Percentiles rank a stretch among this genome's conserved stretches.
Conservation (phyloP, 441 rosid genomes). For the Eruca vesicaria region DNA sequence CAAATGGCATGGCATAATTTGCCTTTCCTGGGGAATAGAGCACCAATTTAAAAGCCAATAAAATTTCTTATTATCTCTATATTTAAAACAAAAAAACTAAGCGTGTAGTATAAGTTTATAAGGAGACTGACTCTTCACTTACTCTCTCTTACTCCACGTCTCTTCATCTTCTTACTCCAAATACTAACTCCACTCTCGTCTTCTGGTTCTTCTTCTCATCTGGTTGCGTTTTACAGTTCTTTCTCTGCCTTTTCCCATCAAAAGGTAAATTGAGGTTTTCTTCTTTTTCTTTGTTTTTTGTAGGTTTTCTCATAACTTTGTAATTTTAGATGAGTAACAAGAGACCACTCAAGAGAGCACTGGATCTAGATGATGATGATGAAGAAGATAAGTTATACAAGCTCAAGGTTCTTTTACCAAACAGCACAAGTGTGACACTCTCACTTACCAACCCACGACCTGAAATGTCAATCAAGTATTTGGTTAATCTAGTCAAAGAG, state of each 20-base stretch:
- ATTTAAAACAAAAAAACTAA: neutral
- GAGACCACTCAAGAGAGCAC: conserved; percentile 21
- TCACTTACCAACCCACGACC: conserved; percentile 26
- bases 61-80: neutral
- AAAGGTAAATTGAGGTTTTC: neutral
- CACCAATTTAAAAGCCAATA: neutral
- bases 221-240: neutral
- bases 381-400: conserved; percentile 18
- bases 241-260: neutral
- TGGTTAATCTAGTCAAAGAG: conserved; percentile 37
- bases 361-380: neutral
- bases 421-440: conserved; percentile 44
- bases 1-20: neutral
- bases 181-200: neutral
- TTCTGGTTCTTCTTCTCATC: neutral
- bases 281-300: neutral
- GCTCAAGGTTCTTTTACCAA: conserved; percentile 55
- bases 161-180: neutral
- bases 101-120: neutral
- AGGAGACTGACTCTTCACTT: neutral
- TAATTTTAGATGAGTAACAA: conserved; percentile 13
- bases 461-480: conserved; percentile 35
- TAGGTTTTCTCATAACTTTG: neutral
- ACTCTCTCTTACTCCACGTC: neutral
- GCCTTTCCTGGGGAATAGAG: neutral